Evolutionary conservation across 305 asterid species (phyloP), one percentile per base, ranked within the genome.

Genomic region (Rubia tinctorum): DNA sequence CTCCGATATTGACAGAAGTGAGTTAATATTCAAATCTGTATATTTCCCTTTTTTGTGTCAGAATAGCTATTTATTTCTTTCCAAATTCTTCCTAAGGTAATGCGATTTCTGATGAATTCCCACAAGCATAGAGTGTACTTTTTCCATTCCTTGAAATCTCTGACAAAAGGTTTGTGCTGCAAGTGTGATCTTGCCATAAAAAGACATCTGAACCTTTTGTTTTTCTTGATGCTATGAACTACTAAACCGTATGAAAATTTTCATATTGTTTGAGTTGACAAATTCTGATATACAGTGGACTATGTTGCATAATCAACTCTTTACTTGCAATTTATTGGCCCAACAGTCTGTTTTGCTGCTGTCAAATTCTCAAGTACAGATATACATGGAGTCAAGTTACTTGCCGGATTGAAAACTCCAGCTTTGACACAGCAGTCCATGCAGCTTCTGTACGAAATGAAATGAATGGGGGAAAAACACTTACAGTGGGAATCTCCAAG

Each of bases 401-500:
- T 30, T 30, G 37, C 37, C 3, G 3, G 3, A 30, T 30, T 30
- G 37, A 30, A 2, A 30, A 30, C 37, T 30, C 3, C 37, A 30
- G 37, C 37, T 30, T 30, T 4, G 37, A 30, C 37, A 30, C 37
- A 30, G 37, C 2, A 30, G 37, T 30, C 37, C 2, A 30, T 2
- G 37, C 2, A 30, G 37, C 0, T 30, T 30, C 3, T 30, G 37
- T 30, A 30, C 37, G 53, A 45, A 14, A 45, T 20, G 30, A 13
- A 58, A 8, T 18, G 9, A 9, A 17, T 8, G 22, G 25, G 34
- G 14, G 30, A 42, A 71, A 37, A 37, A 37, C 40, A 86, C 86
- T 93, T 87, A 93, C 98, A 87, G 63, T 91, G 70, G 51, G 96
- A 84, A 68, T 93, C 98, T 66, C 96, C 97, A 30, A 86, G 73